Percentiles rank a stretch among this genome's conserved stretches.
Conservation (phyloP, 257 asterid species). For the Nicotiana otophora region DNA sequence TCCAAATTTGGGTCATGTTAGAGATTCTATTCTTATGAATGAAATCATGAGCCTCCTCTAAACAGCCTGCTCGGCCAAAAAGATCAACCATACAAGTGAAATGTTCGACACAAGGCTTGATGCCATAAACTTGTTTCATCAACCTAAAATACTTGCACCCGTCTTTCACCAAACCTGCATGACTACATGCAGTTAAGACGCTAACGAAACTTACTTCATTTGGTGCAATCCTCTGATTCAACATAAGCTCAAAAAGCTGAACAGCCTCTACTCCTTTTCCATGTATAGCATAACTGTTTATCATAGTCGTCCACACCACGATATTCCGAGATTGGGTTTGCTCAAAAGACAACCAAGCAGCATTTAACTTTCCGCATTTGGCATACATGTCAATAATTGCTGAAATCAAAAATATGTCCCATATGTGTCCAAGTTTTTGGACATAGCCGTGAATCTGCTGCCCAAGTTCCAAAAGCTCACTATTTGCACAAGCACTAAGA, state of each 20-base stretch:
- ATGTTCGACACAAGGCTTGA: slow-evolving; percentile 49
- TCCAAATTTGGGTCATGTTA: slow-evolving; percentile 50
- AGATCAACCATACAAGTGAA: slow-evolving; percentile 71
- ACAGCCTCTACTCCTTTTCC: slow-evolving; percentile 59
- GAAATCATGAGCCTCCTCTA: slow-evolving; percentile 50
- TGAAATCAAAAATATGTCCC: slow-evolving; percentile 45
- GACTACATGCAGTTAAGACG: slow-evolving; percentile 66
- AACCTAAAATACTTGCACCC: slow-evolving; percentile 61
- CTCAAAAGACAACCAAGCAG: slow-evolving; percentile 39
- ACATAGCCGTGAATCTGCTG: slow-evolving; percentile 60
- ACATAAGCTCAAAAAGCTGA: slow-evolving; percentile 53
- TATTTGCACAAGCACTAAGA: slow-evolving; percentile 44
- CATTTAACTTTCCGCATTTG: slow-evolving; percentile 60
- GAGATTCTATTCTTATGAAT: slow-evolving; percentile 41
- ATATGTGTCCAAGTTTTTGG: slow-evolving; percentile 45
- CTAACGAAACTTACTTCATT: slow-evolving; percentile 60
- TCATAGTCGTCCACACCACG: slow-evolving; percentile 66
- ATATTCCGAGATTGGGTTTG: slow-evolving; percentile 38
- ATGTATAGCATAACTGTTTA: slow-evolving; percentile 54
- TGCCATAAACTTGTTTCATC: slow-evolving; percentile 47
- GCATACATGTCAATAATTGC: slow-evolving; percentile 75
- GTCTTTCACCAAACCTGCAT: slow-evolving; percentile 63
- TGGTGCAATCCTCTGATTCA: slow-evolving; percentile 41
- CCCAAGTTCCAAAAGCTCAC: slow-evolving; percentile 53
- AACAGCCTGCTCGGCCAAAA: slow-evolving; percentile 58